Evolutionary conservation across 2,329 filamentous ascomycete genomes (phyloP).

Genomic region (Penicillium sp.): DNA sequence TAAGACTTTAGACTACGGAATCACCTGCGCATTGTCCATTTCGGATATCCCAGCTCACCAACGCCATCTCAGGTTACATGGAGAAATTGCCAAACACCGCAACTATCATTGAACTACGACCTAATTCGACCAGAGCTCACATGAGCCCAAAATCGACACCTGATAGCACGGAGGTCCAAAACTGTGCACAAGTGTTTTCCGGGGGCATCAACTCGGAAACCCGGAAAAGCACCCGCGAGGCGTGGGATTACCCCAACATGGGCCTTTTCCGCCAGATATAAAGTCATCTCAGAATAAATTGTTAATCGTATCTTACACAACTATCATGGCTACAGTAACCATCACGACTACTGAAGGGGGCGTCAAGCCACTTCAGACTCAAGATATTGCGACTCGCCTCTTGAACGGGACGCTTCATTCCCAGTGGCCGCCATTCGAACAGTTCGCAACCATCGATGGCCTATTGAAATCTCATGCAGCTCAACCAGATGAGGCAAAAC

Average conservation of each 20-base stretch:
- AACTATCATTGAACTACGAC: background rate
- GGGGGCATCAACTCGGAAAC: conserved; percentile 5
- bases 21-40: background rate
- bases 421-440: conserved; percentile 15
- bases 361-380: conserved; percentile 7
- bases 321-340: conserved; percentile 8
- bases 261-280: conserved; percentile 2
- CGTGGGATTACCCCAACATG: conserved; percentile 7
- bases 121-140: background rate
- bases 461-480: conserved; percentile 19
- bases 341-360: conserved; percentile 7
- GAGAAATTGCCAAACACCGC: background rate
- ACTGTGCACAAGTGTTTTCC: background rate
- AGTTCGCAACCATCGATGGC: conserved; percentile 20
- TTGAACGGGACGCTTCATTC: conserved; percentile 23
- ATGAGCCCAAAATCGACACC: background rate
- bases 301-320: background rate
- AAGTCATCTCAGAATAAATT: background rate
- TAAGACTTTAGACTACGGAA: background rate
- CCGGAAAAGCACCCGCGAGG: conserved; percentile 10
- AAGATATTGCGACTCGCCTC: conserved; percentile 18
- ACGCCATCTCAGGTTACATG: background rate
- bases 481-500: conserved; percentile 11
- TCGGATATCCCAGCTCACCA: background rate
- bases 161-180: background rate